phyloP scores from a whole-genome alignment of 1,284 basidiomycete genomes.

The Farysia itapuensis region DNA sequence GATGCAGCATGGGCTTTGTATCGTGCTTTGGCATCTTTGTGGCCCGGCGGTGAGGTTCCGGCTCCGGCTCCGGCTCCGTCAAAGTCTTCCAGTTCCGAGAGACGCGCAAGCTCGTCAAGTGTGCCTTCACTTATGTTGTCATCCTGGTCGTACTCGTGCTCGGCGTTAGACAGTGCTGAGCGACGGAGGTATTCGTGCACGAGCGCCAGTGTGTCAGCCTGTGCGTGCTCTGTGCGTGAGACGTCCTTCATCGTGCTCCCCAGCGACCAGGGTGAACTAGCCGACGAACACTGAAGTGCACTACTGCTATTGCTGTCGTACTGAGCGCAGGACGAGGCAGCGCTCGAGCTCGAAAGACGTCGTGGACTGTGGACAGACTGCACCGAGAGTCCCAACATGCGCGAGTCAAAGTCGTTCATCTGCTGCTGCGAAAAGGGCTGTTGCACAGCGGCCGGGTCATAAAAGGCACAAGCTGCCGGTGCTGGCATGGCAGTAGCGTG shows the following conservation, averaged over 20 bases:
- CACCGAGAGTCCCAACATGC: constrained; percentile 19
- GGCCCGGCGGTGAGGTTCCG: not conserved
- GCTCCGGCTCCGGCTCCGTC: constrained; percentile 8
- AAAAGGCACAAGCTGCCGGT: no score
- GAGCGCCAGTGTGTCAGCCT: constrained; percentile 22
- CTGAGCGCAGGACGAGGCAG: constrained; percentile 23
- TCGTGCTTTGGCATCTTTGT: constrained; percentile 6
- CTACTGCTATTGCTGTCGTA: constrained; percentile 28
- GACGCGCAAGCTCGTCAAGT: constrained; percentile 41
- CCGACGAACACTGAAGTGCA: constrained; percentile 21
- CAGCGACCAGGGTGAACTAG: constrained; percentile 25
- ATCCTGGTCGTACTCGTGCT: constrained; percentile 8
- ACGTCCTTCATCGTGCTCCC: constrained; percentile 6
- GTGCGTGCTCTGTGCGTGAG: constrained; percentile 8
- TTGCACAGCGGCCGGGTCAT: no score
- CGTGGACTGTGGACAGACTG: constrained; percentile 6
- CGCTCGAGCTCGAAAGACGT: constrained; percentile 18
- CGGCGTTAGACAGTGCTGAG: constrained; percentile 6
- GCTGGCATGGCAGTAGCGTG: constrained; percentile 3
- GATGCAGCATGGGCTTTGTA: constrained; percentile 5
- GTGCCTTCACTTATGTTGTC: constrained; percentile 37
- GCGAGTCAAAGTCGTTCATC: constrained; percentile 20
- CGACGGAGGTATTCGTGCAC: constrained; percentile 34
- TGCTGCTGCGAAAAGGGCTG: constrained; percentile 10
- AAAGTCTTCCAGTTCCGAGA: constrained; percentile 28